A percentile compares a stretch with the other conserved stretches of the same genome.
These are phyloP conservation scores for Neurospora intermedia DNA, from an alignment of 495 filamentous ascomycete genomes.

Conservation along the genomic window DNA sequence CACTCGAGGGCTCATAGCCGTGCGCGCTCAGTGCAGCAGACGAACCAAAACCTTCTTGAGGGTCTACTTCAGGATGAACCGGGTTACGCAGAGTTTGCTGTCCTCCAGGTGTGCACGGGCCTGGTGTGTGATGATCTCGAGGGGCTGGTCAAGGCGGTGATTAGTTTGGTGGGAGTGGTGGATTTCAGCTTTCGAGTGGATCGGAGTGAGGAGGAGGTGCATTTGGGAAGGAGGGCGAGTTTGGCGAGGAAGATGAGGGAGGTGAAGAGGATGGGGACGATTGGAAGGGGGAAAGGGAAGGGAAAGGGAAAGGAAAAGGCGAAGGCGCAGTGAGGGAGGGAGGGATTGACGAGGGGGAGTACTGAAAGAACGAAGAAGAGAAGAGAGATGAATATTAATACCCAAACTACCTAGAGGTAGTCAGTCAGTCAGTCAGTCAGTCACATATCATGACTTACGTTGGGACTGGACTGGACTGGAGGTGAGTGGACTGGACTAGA, in stretches of 20 bases:
- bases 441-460: background rate
- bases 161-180: constrained; percentile 64
- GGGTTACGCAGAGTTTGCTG: constrained; percentile 71
- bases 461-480: too few relatives aligned
- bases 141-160: constrained; percentile 51
- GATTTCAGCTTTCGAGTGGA: constrained; percentile 58
- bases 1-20: background rate
- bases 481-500: too few relatives aligned
- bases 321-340: background rate
- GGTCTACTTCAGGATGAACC: constrained; percentile 42
- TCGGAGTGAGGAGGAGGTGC: background rate
- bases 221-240: constrained; percentile 5
- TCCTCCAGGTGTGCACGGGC: constrained; percentile 66
- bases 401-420: too few relatives aligned
- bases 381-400: background rate
- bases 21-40: background rate
- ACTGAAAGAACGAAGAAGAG: too few relatives aligned
- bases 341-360: background rate
- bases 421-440: too few relatives aligned
- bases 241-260: constrained; percentile 1
- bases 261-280: constrained; percentile 5
- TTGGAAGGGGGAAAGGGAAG: background rate
- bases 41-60: background rate
- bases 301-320: background rate
- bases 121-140: constrained; percentile 63